Evolutionary conservation across 371 early-diverging fungal genomes (phyloP).

Genomic region (Saksenaea vasiformis): DNA sequence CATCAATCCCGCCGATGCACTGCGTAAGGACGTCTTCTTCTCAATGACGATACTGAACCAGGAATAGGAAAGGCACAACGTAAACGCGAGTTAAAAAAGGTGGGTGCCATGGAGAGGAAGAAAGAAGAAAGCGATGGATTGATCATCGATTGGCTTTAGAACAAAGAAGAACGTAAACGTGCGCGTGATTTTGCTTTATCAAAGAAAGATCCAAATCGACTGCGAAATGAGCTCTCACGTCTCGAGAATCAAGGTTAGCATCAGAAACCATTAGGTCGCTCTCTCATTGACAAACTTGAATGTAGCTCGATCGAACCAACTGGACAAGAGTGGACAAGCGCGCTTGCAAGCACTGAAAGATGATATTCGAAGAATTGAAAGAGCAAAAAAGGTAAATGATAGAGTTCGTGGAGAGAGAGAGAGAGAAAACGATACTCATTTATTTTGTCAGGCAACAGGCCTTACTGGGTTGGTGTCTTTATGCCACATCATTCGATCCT

Average conservation of each 20-base stretch:
- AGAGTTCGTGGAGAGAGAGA: not conserved
- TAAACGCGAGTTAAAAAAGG: conserved; percentile 68
- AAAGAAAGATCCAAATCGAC: conserved; percentile 52
- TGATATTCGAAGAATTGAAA: conserved; percentile 49
- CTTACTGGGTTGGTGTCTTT: conserved; percentile 12
- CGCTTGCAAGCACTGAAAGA: conserved; percentile 46
- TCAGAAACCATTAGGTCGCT: too few relatives aligned
- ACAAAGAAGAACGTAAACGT: conserved; percentile 62
- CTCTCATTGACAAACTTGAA: too few relatives aligned
- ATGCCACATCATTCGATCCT: not conserved
- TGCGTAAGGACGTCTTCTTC: conserved; percentile 32
- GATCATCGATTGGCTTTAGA: conserved; percentile 31
- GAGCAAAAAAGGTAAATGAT: conserved; percentile 47
- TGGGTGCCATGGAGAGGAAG: conserved; percentile 10
- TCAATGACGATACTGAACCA: not conserved
- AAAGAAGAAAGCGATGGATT: not conserved
- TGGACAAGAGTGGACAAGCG: conserved; percentile 48
- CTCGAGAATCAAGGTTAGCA: conserved; percentile 50
- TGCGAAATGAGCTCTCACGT: conserved; percentile 45
- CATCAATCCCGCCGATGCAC: conserved; percentile 55
- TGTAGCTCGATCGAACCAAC: too few relatives aligned
- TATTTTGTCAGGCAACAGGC: conserved; percentile 5
- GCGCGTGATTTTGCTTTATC: conserved; percentile 53
- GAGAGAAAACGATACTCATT: not conserved
- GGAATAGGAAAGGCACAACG: conserved; percentile 62